Conservation (phyloP, 2,329 filamentous ascomycete genomes). For the Colletotrichum navitas region DNA sequence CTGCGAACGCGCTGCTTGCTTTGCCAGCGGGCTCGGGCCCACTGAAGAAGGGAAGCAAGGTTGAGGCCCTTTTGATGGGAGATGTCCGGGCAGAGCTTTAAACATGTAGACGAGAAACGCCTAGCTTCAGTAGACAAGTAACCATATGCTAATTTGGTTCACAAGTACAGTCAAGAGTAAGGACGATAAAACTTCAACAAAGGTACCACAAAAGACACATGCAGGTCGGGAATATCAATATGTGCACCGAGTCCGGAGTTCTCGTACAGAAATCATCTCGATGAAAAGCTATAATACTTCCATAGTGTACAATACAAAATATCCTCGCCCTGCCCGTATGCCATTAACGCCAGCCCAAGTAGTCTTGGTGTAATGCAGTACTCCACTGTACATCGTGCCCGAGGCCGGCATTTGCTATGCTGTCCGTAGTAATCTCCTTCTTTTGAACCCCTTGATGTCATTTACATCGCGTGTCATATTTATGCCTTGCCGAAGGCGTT, state of each 20-base stretch:
- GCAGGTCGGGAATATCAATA: not conserved
- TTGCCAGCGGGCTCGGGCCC: slow-evolving; percentile 74
- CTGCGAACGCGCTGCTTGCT: slow-evolving; percentile 88
- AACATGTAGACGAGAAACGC: not conserved
- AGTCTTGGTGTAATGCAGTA: slow-evolving; percentile 44
- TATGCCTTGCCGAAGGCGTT: slow-evolving; percentile 71
- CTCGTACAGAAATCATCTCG: slow-evolving; percentile 32
- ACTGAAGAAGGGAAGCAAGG: slow-evolving; percentile 76
- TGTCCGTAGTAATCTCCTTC: slow-evolving; percentile 22
- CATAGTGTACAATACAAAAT: slow-evolving; percentile 43
- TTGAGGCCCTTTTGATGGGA: slow-evolving; percentile 86
- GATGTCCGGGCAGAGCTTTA: slow-evolving; percentile 48
- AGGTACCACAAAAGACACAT: too few relatives aligned
- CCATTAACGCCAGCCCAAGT: slow-evolving; percentile 44
- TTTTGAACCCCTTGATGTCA: slow-evolving; percentile 11
- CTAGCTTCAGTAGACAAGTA: not conserved
- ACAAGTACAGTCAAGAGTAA: not conserved
- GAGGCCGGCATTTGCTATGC: slow-evolving; percentile 28
- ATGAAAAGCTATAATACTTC: slow-evolving; percentile 41
- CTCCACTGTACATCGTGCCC: slow-evolving; percentile 39
- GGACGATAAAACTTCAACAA: not conserved
- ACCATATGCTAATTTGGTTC: too few relatives aligned
- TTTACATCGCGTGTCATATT: slow-evolving; percentile 9
- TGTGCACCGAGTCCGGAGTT: not conserved
- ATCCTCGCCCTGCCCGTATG: slow-evolving; percentile 43